Evolutionary conservation across 331 rosid species (phyloP).

Genomic region (Erythrophleum ivorense): DNA sequence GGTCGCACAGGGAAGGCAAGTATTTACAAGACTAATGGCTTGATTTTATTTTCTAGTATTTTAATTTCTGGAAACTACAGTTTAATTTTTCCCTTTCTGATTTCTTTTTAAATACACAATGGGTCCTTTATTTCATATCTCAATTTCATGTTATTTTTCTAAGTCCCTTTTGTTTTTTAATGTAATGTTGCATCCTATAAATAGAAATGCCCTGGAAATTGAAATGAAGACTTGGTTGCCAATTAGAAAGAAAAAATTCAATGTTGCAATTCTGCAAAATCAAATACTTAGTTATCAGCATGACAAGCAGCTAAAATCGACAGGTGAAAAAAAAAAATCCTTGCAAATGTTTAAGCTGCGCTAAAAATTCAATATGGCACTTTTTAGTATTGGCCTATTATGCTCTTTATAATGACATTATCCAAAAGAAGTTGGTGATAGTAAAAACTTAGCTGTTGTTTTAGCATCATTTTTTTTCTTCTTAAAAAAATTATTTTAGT

Average conservation of each 20-base stretch:
- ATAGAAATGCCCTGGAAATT: constrained; percentile 28
- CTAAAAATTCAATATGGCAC: constrained; percentile 18
- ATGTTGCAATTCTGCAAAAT: constrained; percentile 30
- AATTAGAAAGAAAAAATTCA: neutral
- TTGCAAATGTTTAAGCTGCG: neutral
- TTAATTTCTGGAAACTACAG: neutral
- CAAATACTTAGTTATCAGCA: constrained; percentile 24
- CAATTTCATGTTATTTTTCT: neutral
- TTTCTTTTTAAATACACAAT: constrained; percentile 5
- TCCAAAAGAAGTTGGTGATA: constrained; percentile 27
- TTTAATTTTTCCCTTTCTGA: neutral
- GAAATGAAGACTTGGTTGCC: constrained; percentile 17
- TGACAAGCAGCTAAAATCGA: constrained; percentile 12
- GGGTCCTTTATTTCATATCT: constrained; percentile 8
- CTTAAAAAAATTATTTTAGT: neutral
- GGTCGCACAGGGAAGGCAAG: constrained; percentile 91
- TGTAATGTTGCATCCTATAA: constrained; percentile 23
- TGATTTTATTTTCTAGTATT: neutral
- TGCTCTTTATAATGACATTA: constrained; percentile 21
- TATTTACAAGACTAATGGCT: constrained; percentile 26
- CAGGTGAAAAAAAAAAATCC: constrained; percentile 1
- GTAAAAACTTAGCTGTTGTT: neutral
- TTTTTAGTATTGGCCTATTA: constrained; percentile 17
- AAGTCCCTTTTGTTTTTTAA: neutral
- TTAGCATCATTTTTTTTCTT: neutral